phyloP scores from a whole-genome alignment of 129 eudicot genomes.

The Silybum marianum region DNA sequence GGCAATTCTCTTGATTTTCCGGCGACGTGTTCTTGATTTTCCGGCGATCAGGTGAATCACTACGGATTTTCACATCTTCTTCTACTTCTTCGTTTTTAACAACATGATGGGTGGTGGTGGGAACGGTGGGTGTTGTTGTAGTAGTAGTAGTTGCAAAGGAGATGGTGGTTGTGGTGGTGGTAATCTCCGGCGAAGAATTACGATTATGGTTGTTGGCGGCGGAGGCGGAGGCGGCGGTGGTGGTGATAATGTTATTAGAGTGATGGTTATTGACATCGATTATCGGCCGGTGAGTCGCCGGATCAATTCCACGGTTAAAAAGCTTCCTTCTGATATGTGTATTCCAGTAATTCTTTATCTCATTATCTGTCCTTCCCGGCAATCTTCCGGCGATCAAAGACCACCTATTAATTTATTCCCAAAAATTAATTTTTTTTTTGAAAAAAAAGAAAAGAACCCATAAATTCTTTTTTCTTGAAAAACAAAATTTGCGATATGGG shows the following conservation, averaged over 20 bases:
- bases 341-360: conserved; percentile 97
- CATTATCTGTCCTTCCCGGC: conserved; percentile 95
- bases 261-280: conserved; percentile 35
- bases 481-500: conserved; percentile 8
- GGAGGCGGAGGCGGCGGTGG: conserved; percentile 45
- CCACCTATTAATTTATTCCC: conserved; percentile 54
- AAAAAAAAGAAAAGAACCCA: neutral
- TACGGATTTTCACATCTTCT: conserved; percentile 16
- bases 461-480: neutral
- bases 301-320: conserved; percentile 86
- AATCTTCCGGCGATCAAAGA: conserved; percentile 96
- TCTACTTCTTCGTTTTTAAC: conserved; percentile 38
- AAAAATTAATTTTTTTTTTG: neutral
- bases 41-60: conserved; percentile 23
- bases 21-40: conserved; percentile 17
- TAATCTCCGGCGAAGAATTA: conserved; percentile 27
- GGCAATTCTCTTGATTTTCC: conserved; percentile 54
- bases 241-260: conserved; percentile 13
- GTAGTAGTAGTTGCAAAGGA: conserved; percentile 27
- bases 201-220: conserved; percentile 31
- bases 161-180: conserved; percentile 29
- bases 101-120: conserved; percentile 16
- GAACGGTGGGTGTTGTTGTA: conserved; percentile 12
- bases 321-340: conserved; percentile 93
- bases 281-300: conserved; percentile 78